Percentiles rank a stretch among this genome's conserved stretches.
Conservation (phyloP, 768 basidiomycete species). For the Zangia roseola region DNA sequence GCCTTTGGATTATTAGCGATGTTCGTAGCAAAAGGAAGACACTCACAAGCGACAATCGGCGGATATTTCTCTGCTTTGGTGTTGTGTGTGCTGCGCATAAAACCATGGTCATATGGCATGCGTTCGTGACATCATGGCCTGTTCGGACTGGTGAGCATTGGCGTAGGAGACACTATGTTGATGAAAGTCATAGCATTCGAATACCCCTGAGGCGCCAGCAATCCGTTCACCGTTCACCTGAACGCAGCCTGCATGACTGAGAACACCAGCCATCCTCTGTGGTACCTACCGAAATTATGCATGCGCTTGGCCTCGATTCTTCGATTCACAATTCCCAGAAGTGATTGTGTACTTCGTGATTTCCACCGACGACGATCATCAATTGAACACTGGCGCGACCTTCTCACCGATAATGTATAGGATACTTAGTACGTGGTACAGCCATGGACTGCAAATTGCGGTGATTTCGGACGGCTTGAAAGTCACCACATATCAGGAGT, state of each 20-base stretch:
- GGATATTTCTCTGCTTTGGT: conserved; percentile 87
- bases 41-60: conserved; percentile 70
- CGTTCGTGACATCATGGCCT: conserved; percentile 85
- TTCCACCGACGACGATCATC: conserved; percentile 95
- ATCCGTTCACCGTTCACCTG: conserved; percentile 86
- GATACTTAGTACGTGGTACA: no score
- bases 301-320: neutral
- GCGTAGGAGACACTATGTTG: conserved; percentile 8
- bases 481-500: conserved; percentile 94
- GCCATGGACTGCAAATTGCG: conserved; percentile 89
- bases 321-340: conserved; percentile 86
- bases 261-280: conserved; percentile 95
- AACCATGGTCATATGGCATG: conserved; percentile 71
- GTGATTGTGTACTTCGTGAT: conserved; percentile 97
- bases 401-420: conserved; percentile 76
- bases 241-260: conserved; percentile 88
- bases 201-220: conserved; percentile 91
- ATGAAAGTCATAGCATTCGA: conserved; percentile 71
- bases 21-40: neutral
- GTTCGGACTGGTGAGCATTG: conserved; percentile 1
- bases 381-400: conserved; percentile 80
- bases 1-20: conserved; percentile 32
- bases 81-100: conserved; percentile 83
- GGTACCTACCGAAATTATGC: conserved; percentile 55
- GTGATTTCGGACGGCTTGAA: conserved; percentile 86